phyloP scores from a whole-genome alignment of 2,329 filamentous ascomycete species.

The Xylaria sp. region DNA sequence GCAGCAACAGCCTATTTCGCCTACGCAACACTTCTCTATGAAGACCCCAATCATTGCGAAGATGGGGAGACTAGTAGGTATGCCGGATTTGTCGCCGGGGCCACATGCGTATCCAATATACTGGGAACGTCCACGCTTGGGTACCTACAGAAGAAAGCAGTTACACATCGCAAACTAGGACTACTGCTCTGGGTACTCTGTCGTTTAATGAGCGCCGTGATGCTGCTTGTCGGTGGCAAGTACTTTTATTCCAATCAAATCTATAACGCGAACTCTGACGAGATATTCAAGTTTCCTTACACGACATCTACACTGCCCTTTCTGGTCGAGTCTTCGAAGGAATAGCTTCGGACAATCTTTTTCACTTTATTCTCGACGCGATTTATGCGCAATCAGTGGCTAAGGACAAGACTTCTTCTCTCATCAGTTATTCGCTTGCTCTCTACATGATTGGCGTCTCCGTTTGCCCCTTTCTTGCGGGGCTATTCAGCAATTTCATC shows the following conservation, averaged over 20 bases:
- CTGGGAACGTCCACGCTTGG: neutral
- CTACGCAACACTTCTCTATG: neutral
- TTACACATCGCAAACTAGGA: neutral
- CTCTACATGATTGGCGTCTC: slow-evolving; percentile 25
- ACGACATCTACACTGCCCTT: slow-evolving; percentile 9
- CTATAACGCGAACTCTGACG: neutral
- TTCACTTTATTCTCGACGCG: slow-evolving; percentile 20
- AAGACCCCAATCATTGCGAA: neutral
- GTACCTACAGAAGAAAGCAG: neutral
- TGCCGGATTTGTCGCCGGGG: neutral
- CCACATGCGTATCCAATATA: neutral
- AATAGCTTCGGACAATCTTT: slow-evolving; percentile 23
- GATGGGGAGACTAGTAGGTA: neutral
- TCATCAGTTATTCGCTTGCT: slow-evolving; percentile 16
- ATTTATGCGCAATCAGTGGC: slow-evolving; percentile 2
- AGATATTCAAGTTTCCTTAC: slow-evolving; percentile 1
- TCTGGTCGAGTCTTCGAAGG: slow-evolving; percentile 22
- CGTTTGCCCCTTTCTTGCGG: slow-evolving; percentile 11
- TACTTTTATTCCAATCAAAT: neutral
- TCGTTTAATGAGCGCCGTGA: neutral
- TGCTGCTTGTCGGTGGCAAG: slow-evolving; percentile 1
- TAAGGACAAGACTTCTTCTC: neutral
- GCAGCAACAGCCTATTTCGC: slow-evolving; percentile 13
- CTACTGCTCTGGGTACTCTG: neutral
- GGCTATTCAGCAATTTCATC: slow-evolving; percentile 10